Percentiles rank a stretch among this genome's conserved stretches.
These are phyloP conservation scores for Helianthus tuberosus DNA, from an alignment of 129 eudicot species.

Conservation along the genomic window DNA sequence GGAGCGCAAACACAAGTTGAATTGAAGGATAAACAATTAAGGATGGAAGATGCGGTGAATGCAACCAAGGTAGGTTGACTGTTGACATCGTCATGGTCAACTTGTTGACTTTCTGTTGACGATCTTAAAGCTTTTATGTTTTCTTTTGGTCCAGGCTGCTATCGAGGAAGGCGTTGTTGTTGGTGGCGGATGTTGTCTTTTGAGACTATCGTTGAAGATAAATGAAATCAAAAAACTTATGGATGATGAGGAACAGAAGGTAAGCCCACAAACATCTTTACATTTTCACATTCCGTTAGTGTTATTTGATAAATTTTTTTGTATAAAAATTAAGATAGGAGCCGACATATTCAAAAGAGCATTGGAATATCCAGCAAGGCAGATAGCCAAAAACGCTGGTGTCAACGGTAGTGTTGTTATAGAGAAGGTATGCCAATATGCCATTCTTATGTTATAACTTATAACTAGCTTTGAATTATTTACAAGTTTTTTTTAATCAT, in stretches of 20 bases:
- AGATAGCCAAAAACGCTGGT: slow-evolving; percentile 91
- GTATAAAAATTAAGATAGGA: slow-evolving; percentile 61
- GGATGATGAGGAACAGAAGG: slow-evolving; percentile 93
- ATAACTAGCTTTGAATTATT: background rate
- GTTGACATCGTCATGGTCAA: slow-evolving; percentile 8
- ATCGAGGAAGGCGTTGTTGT: slow-evolving; percentile 95
- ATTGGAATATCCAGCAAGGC: slow-evolving; percentile 71
- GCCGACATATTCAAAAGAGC: slow-evolving; percentile 87
- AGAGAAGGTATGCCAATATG: slow-evolving; percentile 55
- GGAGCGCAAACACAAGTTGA: slow-evolving; percentile 94
- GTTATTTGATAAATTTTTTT: background rate
- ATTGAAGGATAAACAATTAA: slow-evolving; percentile 78
- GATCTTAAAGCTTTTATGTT: slow-evolving; percentile 10
- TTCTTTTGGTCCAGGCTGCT: slow-evolving; percentile 65
- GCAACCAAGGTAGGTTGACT: slow-evolving; percentile 77
- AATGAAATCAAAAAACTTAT: slow-evolving; percentile 54
- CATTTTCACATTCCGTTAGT: slow-evolving; percentile 1
- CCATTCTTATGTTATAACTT: background rate
- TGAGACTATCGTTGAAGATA: slow-evolving; percentile 70
- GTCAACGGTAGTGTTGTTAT: slow-evolving; percentile 76
- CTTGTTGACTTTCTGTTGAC: slow-evolving; percentile 3
- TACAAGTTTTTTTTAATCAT: background rate
- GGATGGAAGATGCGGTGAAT: slow-evolving; percentile 95
- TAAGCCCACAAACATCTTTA: slow-evolving; percentile 25
- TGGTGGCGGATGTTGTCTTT: slow-evolving; percentile 92